Percentiles rank a stretch among this genome's conserved stretches.
Conservation (phyloP, 2,329 filamentous ascomycete genomes). For the Byssothecium circinans region DNA sequence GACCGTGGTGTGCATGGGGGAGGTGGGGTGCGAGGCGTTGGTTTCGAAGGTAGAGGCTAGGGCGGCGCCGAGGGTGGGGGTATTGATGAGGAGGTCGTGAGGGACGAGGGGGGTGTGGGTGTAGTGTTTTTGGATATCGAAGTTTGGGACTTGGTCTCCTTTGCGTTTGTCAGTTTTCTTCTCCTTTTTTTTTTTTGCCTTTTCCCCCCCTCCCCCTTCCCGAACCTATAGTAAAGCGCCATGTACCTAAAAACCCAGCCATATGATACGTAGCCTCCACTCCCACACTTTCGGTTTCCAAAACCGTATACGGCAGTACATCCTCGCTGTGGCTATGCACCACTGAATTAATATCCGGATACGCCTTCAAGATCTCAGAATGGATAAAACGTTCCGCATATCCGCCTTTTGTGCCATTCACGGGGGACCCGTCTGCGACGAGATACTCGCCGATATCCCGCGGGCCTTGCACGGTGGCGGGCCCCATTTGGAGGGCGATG, state of each 20-base stretch:
- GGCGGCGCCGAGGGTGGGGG: slow-evolving; percentile 18
- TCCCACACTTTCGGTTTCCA: slow-evolving; percentile 1
- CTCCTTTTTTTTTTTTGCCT: not conserved
- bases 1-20: slow-evolving; percentile 26
- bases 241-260: slow-evolving; percentile 37
- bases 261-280: slow-evolving; percentile 38
- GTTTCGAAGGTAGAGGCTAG: slow-evolving; percentile 25
- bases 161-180: slow-evolving; percentile 4
- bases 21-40: slow-evolving; percentile 19
- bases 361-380: slow-evolving; percentile 40
- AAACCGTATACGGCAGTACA: slow-evolving; percentile 39
- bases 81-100: slow-evolving; percentile 29
- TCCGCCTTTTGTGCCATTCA: slow-evolving; percentile 19
- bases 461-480: slow-evolving; percentile 38
- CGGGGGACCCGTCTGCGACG: slow-evolving; percentile 34
- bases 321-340: slow-evolving; percentile 44
- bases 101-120: slow-evolving; percentile 12
- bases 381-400: slow-evolving; percentile 48
- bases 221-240: too few species aligned
- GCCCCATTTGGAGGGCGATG: slow-evolving; percentile 37
- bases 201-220: too few species aligned
- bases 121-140: slow-evolving; percentile 24
- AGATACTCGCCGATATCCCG: slow-evolving; percentile 45
- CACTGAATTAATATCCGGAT: slow-evolving; percentile 40
- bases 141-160: slow-evolving; percentile 26